A percentile compares a stretch with the other conserved stretches of the same genome.
Evolutionary conservation across 179 eudicot genomes (phyloP).

Genomic region (Spinacia oleracea): DNA sequence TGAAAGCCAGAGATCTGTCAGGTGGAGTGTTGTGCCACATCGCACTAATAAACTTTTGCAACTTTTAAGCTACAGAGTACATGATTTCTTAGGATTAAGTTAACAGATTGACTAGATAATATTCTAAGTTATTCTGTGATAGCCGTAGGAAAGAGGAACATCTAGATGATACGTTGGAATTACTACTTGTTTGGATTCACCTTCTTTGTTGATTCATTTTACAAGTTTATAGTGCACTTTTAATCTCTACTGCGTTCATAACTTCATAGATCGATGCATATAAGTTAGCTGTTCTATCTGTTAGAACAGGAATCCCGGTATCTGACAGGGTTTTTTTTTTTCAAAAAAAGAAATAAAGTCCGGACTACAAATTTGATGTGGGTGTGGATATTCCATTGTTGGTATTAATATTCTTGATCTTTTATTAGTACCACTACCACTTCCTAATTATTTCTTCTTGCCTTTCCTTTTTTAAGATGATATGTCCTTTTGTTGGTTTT

Average conservation of each 20-base stretch:
- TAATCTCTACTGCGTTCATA: not conserved
- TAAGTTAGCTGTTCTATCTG: not conserved
- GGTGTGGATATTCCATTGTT: not conserved
- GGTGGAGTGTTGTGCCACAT: not conserved
- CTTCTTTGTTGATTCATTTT: not conserved
- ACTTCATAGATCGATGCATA: not conserved
- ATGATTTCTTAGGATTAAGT: not conserved
- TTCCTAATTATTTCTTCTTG: not conserved
- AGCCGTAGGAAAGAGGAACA: not conserved
- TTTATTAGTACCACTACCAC: not conserved
- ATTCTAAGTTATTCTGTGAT: not conserved
- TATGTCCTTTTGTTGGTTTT: not conserved
- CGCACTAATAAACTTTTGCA: no score
- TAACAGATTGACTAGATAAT: not conserved
- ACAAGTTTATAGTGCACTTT: not conserved
- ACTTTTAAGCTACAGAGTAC: no score
- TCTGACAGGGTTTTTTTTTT: not conserved
- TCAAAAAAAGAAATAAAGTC: no score
- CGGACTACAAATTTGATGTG: not conserved
- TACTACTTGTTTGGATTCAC: not conserved
- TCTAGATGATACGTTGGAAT: not conserved
- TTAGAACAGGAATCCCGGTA: not conserved
- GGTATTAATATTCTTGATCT: not conserved
- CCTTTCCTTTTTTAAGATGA: not conserved
- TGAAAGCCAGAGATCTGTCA: not conserved